phyloP scores from a whole-genome alignment of 1,284 basidiomycete species.

The Puccinia brachypodii region DNA sequence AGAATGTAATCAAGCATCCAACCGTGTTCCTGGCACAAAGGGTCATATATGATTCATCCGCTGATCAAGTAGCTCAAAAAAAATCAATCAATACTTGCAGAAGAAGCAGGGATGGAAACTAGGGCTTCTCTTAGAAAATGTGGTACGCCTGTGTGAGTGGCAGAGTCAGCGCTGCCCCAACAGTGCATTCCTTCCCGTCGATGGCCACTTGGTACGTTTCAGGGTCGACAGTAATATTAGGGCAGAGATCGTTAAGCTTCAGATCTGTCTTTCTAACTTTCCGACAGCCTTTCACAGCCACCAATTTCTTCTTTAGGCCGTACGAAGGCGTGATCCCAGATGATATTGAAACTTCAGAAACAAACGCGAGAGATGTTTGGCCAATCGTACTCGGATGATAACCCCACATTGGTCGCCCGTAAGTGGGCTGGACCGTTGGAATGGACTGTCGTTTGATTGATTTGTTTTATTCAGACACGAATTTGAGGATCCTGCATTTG shows the following conservation, averaged over 20 bases:
- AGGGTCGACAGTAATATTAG: constrained; percentile 83
- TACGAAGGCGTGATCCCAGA: constrained; percentile 60
- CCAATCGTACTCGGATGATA: constrained; percentile 71
- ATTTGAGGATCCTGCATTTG: neutral
- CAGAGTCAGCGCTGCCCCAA: constrained; percentile 71
- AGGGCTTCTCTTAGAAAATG: constrained; percentile 23
- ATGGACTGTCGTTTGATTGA: constrained; percentile 64
- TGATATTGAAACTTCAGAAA: constrained; percentile 71
- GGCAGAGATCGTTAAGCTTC: constrained; percentile 84
- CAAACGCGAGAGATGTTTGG: constrained; percentile 78
- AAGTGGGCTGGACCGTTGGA: constrained; percentile 85
- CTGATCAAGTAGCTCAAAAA: no score
- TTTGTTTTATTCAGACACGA: neutral
- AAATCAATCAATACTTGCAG: neutral
- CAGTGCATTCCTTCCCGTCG: constrained; percentile 73
- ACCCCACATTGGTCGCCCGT: constrained; percentile 84
- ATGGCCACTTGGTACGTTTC: constrained; percentile 85
- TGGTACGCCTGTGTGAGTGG: constrained; percentile 62
- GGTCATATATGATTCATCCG: neutral
- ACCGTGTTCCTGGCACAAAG: neutral
- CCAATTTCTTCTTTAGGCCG: constrained; percentile 70
- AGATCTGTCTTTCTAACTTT: constrained; percentile 79
- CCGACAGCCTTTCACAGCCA: constrained; percentile 77
- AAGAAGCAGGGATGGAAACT: neutral
- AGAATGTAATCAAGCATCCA: neutral